phyloP scores from a whole-genome alignment of 306 rosid genomes.

The Sindora glabra region DNA sequence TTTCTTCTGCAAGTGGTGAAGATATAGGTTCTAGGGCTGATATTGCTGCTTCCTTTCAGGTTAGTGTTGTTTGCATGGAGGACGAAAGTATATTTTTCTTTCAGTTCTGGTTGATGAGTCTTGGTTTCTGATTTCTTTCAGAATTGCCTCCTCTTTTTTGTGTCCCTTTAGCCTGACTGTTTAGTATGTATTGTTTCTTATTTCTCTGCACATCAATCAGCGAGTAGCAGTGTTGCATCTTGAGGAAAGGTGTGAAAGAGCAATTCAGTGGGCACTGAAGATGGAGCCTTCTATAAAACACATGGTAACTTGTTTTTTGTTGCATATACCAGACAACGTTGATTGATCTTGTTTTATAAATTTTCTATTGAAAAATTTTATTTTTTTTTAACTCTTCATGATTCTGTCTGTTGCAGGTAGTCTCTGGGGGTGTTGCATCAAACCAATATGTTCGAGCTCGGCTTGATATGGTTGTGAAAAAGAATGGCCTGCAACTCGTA shows the following conservation, averaged over 20 bases:
- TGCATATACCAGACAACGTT: not conserved
- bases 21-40: slow-evolving; percentile 80
- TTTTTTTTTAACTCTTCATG: slow-evolving; percentile 3
- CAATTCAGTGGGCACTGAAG: slow-evolving; percentile 88
- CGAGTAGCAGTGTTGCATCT: slow-evolving; percentile 87
- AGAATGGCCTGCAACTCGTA: slow-evolving; percentile 55
- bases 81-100: not conserved
- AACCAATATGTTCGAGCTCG: slow-evolving; percentile 71
- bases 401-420: slow-evolving; percentile 51
- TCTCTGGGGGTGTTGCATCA: slow-evolving; percentile 97
- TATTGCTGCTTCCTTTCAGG: slow-evolving; percentile 99
- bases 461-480: slow-evolving; percentile 66
- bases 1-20: slow-evolving; percentile 56
- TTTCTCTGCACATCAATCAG: slow-evolving; percentile 26
- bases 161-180: not conserved
- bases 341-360: slow-evolving; percentile 6
- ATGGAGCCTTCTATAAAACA: slow-evolving; percentile 81
- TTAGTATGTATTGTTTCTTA: not conserved
- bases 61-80: slow-evolving; percentile 18
- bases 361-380: slow-evolving; percentile 5
- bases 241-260: slow-evolving; percentile 89
- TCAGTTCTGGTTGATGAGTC: slow-evolving; percentile 2
- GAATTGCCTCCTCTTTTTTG: not conserved
- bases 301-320: slow-evolving; percentile 44
- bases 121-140: not conserved